Conservation (phyloP, 2,329 filamentous ascomycete species). For the Colletotrichum lindemuthianum region DNA sequence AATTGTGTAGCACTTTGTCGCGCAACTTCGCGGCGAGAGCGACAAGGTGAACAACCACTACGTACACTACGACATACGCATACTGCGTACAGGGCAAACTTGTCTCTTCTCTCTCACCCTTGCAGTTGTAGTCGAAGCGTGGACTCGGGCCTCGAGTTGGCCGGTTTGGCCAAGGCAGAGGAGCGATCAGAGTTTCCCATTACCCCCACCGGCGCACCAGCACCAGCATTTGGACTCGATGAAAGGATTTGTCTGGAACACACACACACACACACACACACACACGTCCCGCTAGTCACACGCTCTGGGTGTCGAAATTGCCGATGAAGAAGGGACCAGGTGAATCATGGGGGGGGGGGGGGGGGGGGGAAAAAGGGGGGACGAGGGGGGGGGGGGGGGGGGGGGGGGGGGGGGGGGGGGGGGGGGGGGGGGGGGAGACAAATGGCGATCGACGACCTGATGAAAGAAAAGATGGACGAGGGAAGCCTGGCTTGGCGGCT, state of each 20-base stretch:
- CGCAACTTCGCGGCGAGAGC: too few species aligned
- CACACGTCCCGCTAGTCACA: constrained; percentile 7
- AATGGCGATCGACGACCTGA: constrained; percentile 14
- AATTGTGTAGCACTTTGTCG: too few species aligned
- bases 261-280: constrained; percentile 13
- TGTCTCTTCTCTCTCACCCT: background rate
- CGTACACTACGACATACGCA: too few species aligned
- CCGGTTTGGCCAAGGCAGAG: background rate
- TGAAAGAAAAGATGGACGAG: constrained; percentile 19
- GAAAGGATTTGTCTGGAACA: constrained; percentile 32
- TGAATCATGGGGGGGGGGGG: background rate
- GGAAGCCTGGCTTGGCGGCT: constrained; percentile 23
- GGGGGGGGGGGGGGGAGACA: constrained; percentile 3
- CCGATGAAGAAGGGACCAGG: constrained; percentile 6
- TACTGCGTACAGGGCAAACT: background rate
- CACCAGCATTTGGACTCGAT: constrained; percentile 13
- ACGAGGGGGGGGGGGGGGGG: constrained; percentile 8
- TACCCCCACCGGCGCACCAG: constrained; percentile 18
- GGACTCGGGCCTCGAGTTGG: background rate
- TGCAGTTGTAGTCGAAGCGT: background rate
- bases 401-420: background rate
- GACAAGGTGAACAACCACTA: too few species aligned
- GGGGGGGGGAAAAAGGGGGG: too few species aligned
- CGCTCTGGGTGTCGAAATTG: constrained; percentile 8
- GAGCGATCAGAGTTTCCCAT: constrained; percentile 18